These are phyloP conservation scores for Xylaria venustula DNA, from an alignment of 495 filamentous ascomycete species.

Conservation along the genomic window DNA sequence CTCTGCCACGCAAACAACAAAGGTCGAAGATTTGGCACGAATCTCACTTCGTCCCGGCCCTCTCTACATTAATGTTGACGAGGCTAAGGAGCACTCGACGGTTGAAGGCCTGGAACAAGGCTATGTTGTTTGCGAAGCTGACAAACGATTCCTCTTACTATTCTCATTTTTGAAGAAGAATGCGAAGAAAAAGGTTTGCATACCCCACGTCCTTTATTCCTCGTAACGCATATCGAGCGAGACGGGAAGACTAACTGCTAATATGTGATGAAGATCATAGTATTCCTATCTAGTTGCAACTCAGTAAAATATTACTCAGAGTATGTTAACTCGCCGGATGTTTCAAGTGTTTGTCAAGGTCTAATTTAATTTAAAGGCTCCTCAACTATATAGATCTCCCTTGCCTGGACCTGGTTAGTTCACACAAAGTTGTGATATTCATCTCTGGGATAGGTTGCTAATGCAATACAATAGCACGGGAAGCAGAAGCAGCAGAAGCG, in stretches of 20 bases:
- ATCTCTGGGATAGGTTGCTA: background rate
- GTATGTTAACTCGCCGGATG: conserved; percentile 18
- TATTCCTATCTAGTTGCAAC: conserved; percentile 92
- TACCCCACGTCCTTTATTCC: background rate
- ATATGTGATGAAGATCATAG: conserved; percentile 64
- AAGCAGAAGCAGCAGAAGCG: conserved; percentile 40
- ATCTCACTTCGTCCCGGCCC: conserved; percentile 91
- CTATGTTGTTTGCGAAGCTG: conserved; percentile 88
- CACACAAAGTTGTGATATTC: too few relatives aligned
- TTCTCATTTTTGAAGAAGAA: conserved; percentile 95
- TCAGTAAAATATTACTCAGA: conserved; percentile 94
- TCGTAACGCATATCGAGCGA: background rate
- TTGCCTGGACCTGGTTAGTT: conserved; percentile 52
- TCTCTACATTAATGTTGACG: conserved; percentile 63
- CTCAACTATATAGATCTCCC: conserved; percentile 90
- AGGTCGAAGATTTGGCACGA: conserved; percentile 92
- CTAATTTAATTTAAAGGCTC: conserved; percentile 31
- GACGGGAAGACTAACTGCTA: too few relatives aligned
- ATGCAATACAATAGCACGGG: conserved; percentile 9
- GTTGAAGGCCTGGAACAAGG: conserved; percentile 94
- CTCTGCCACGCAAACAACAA: conserved; percentile 96
- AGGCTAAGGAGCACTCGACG: conserved; percentile 70
- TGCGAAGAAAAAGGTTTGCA: conserved; percentile 65
- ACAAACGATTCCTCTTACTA: conserved; percentile 89
- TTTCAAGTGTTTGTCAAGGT: background rate